A percentile compares a stretch with the other conserved stretches of the same genome.
These are phyloP conservation scores for Glycine tomentella DNA, from an alignment of 306 rosid genomes.

Conservation along the genomic window DNA sequence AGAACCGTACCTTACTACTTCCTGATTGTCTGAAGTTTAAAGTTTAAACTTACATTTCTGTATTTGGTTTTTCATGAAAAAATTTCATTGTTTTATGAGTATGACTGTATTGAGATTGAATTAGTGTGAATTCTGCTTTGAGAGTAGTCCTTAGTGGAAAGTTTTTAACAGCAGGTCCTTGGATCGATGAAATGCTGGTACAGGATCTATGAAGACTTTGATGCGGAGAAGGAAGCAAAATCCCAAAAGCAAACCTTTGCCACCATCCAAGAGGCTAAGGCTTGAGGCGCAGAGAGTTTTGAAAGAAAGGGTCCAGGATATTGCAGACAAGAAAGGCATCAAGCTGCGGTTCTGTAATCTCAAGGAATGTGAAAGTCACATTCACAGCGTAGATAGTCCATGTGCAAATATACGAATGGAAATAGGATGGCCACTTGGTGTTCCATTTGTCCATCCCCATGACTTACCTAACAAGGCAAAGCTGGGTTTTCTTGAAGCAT, in stretches of 20 bases:
- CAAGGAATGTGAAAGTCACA: constrained; percentile 96
- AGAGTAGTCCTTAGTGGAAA: constrained; percentile 77
- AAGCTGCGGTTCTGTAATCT: constrained; percentile 96
- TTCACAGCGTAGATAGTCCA: constrained; percentile 81
- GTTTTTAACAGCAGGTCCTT: constrained; percentile 96
- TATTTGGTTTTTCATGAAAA: constrained; percentile 28
- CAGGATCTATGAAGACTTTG: constrained; percentile 89
- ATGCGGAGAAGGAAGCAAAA: constrained; percentile 83
- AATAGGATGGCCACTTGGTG: constrained; percentile 97
- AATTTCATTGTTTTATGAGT: constrained; percentile 19
- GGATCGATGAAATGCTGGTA: constrained; percentile 99
- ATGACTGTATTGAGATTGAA: constrained; percentile 42
- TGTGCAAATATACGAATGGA: constrained; percentile 90
- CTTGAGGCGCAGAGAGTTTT: constrained; percentile 97
- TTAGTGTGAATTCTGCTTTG: constrained; percentile 49
- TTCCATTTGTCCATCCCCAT: constrained; percentile 98
- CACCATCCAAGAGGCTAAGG: constrained; percentile 97
- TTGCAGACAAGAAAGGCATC: constrained; percentile 97
- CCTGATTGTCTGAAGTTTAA: neutral
- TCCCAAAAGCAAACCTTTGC: constrained; percentile 85
- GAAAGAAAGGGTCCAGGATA: constrained; percentile 96
- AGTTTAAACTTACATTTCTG: neutral
- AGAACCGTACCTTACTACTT: constrained; percentile 7
- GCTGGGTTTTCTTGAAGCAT: constrained; percentile 96
- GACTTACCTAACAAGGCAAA: constrained; percentile 98